A percentile compares a stretch with the other conserved stretches of the same genome.
phyloP scores from a whole-genome alignment of 495 filamentous ascomycete genomes.

The Xylaria sp. region DNA sequence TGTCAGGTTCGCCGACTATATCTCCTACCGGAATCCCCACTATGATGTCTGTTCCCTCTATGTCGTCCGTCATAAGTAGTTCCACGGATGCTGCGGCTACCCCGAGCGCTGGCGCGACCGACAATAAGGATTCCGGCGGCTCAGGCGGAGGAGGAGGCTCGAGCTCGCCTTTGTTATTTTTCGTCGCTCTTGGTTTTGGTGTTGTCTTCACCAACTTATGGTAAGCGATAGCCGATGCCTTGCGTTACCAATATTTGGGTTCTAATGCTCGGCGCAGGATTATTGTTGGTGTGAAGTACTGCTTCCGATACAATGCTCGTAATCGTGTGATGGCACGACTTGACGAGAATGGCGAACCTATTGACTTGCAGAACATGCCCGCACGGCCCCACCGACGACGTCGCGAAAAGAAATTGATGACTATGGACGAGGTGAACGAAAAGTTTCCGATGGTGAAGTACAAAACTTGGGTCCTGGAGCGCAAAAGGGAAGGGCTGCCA shows the following conservation, averaged over 20 bases:
- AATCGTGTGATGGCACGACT: conserved; percentile 75
- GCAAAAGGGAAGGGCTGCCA: conserved; percentile 83
- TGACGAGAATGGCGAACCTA: conserved; percentile 87
- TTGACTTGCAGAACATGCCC: conserved; percentile 81
- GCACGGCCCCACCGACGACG: conserved; percentile 74
- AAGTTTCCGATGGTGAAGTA: conserved; percentile 96
- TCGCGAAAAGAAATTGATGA: conserved; percentile 97
- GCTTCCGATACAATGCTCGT: conserved; percentile 96
- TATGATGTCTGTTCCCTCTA: conserved; percentile 16
- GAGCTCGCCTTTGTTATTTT: conserved; percentile 93
- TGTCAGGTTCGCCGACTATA: conserved; percentile 22
- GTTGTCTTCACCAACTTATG: conserved; percentile 99
- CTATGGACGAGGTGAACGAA: conserved; percentile 97
- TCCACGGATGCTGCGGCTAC: not conserved
- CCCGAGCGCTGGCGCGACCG: conserved; percentile 4
- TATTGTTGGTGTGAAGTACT: conserved; percentile 99
- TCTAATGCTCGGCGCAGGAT: conserved; percentile 72
- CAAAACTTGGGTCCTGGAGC: conserved; percentile 87
- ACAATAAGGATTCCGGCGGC: conserved; percentile 26
- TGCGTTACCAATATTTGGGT: too few species aligned
- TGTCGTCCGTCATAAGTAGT: conserved; percentile 24
- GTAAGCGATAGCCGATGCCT: conserved; percentile 58
- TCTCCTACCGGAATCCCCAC: conserved; percentile 15
- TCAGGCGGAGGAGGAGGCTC: conserved; percentile 49
- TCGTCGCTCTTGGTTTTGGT: conserved; percentile 95